Percentiles rank a stretch among this genome's conserved stretches.
These are phyloP conservation scores for Scleromitrula shiraiana DNA, from an alignment of 2,329 filamentous ascomycete genomes.

Conservation along the genomic window DNA sequence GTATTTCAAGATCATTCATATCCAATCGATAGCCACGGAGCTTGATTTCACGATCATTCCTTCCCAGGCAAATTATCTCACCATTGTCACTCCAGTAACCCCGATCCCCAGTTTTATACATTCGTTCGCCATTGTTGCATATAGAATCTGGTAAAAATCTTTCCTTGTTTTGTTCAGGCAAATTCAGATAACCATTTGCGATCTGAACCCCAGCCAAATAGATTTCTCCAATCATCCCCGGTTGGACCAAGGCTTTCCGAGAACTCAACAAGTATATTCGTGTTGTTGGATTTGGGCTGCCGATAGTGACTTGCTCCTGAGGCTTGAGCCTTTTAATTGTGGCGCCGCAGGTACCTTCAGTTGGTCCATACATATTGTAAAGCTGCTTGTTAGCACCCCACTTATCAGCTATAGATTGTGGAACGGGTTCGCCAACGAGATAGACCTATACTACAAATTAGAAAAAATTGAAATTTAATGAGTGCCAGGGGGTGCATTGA, in stretches of 20 bases:
- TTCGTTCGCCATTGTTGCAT: slow-evolving; percentile 20
- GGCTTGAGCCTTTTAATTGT: slow-evolving; percentile 29
- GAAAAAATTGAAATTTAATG: no score
- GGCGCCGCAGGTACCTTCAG: slow-evolving; percentile 31
- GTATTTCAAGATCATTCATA: slow-evolving; percentile 33
- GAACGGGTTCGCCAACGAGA: slow-evolving; percentile 33
- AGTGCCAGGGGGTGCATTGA: no score
- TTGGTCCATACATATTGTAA: slow-evolving; percentile 40
- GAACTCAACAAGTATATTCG: slow-evolving; percentile 37
- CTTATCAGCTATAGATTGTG: slow-evolving; percentile 27
- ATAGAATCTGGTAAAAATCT: slow-evolving; percentile 30
- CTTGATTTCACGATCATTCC: slow-evolving; percentile 37
- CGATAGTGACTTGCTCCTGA: slow-evolving; percentile 30
- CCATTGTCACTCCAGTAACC: slow-evolving; percentile 32
- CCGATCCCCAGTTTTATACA: slow-evolving; percentile 37
- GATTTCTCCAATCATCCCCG: slow-evolving; percentile 35
- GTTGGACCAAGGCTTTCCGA: slow-evolving; percentile 25
- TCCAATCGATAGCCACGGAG: slow-evolving; percentile 34
- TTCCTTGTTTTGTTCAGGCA: slow-evolving; percentile 24
- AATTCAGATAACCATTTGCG: slow-evolving; percentile 34
- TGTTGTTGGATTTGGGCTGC: slow-evolving; percentile 30
- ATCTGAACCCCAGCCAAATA: slow-evolving; percentile 38
- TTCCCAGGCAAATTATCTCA: slow-evolving; percentile 33
- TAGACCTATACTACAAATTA: no score
- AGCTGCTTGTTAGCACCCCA: slow-evolving; percentile 29